A percentile compares a stretch with the other conserved stretches of the same genome.
These are phyloP conservation scores for Curvularia lunata DNA, from an alignment of 2,329 filamentous ascomycete species.

Conservation along the genomic window DNA sequence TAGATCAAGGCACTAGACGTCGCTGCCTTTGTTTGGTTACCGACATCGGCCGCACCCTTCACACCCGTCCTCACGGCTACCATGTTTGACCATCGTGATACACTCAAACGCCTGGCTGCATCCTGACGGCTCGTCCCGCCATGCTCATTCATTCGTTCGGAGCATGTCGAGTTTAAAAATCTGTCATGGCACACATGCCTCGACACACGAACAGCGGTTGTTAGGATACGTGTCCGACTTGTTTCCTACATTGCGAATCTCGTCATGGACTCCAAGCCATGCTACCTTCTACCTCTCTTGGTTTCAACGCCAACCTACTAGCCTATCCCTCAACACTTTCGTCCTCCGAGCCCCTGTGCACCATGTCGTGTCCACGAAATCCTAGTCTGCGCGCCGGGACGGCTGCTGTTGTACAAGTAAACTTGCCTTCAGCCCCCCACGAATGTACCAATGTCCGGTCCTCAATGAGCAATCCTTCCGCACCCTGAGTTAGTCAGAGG, in stretches of 20 bases:
- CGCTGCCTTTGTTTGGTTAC: conserved; percentile 22
- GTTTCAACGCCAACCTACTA: neutral
- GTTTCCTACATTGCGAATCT: neutral
- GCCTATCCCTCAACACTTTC: neutral
- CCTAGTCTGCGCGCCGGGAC: neutral
- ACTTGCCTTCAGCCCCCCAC: neutral
- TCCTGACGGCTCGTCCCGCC: neutral
- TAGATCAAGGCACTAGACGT: conserved; percentile 3
- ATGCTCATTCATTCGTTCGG: neutral
- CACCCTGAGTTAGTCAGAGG: neutral
- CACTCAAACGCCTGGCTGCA: conserved; percentile 1
- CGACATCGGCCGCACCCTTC: conserved; percentile 32
- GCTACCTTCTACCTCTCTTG: neutral
- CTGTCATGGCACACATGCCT: neutral
- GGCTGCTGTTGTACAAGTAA: neutral
- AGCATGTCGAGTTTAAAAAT: neutral
- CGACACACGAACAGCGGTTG: neutral
- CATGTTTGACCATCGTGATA: conserved; percentile 16
- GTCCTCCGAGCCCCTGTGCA: neutral
- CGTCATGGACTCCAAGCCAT: neutral
- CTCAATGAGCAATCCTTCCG: conserved; percentile 3
- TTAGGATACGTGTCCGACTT: neutral
- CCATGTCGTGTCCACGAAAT: neutral
- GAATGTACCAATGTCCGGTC: neutral
- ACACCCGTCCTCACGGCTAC: conserved; percentile 3